These are phyloP conservation scores for Plasmodium gaboni DNA, from an alignment of 169 alveolate species.

Conservation along the genomic window DNA sequence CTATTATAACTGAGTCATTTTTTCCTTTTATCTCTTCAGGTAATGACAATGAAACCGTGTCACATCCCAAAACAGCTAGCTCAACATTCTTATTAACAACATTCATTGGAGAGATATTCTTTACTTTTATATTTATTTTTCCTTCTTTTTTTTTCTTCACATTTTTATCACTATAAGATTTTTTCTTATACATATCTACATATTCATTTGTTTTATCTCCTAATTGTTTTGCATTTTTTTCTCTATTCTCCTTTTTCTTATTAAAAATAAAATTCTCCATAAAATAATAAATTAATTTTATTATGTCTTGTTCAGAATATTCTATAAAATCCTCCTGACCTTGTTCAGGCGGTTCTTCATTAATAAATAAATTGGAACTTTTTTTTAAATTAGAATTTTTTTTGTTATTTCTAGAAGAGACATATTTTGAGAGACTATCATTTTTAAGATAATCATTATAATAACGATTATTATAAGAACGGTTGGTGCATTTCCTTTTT, in stretches of 20 bases:
- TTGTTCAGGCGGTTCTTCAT: slow-evolving; percentile 5
- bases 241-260: slow-evolving; percentile 21
- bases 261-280: slow-evolving; percentile 39
- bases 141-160: too few relatives aligned
- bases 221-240: neutral
- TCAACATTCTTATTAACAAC: too few relatives aligned
- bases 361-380: neutral
- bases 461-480: neutral
- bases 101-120: too few relatives aligned
- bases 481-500: neutral
- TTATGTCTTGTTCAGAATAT: slow-evolving; percentile 53
- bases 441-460: neutral
- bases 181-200: too few relatives aligned
- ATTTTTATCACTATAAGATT: too few relatives aligned
- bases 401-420: neutral
- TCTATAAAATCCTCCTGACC: slow-evolving; percentile 5
- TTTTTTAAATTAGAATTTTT: slow-evolving; percentile 2
- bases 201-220: too few relatives aligned
- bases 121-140: too few relatives aligned
- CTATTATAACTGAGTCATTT: neutral
- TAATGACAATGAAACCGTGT: too few relatives aligned
- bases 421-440: neutral
- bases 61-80: too few relatives aligned
- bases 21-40: slow-evolving; percentile 3
- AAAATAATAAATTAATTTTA: slow-evolving; percentile 42